These are phyloP conservation scores for Lentinus polychrous DNA, from an alignment of 1,284 basidiomycete genomes.

Conservation along the genomic window DNA sequence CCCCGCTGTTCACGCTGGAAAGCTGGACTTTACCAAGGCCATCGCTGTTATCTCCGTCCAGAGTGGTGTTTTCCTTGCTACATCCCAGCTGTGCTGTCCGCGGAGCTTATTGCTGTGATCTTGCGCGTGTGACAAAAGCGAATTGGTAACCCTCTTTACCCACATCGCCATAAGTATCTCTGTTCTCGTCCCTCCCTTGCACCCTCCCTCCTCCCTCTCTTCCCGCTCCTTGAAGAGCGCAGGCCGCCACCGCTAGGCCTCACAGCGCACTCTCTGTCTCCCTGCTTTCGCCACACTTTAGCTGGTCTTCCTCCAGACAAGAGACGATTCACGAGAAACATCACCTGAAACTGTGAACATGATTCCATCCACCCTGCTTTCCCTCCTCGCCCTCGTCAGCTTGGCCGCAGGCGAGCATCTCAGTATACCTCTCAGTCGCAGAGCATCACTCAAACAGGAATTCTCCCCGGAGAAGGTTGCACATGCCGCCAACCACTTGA, in stretches of 20 bases:
- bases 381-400: constrained; percentile 14
- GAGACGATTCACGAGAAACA: background rate
- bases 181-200: constrained; percentile 1
- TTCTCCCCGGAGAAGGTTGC: constrained; percentile 8
- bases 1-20: background rate
- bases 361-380: constrained; percentile 10
- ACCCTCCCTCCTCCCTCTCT: constrained; percentile 2
- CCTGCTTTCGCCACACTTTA: background rate
- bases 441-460: constrained; percentile 1
- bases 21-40: background rate
- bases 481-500: constrained; percentile 11
- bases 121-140: constrained; percentile 2
- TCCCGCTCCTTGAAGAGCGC: constrained; percentile 2
- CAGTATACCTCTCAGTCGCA: constrained; percentile 15
- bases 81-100: background rate
- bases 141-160: background rate
- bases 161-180: constrained; percentile 1
- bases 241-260: background rate
- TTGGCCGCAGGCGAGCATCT: constrained; percentile 17
- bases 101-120: background rate
- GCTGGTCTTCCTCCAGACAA: background rate
- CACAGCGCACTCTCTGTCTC: background rate
- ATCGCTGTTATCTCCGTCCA: background rate
- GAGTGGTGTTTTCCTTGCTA: background rate
- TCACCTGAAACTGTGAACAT: constrained; percentile 4